Evolutionary conservation across 441 rosid species (phyloP).

Genomic region (Mallotus japonicus): DNA sequence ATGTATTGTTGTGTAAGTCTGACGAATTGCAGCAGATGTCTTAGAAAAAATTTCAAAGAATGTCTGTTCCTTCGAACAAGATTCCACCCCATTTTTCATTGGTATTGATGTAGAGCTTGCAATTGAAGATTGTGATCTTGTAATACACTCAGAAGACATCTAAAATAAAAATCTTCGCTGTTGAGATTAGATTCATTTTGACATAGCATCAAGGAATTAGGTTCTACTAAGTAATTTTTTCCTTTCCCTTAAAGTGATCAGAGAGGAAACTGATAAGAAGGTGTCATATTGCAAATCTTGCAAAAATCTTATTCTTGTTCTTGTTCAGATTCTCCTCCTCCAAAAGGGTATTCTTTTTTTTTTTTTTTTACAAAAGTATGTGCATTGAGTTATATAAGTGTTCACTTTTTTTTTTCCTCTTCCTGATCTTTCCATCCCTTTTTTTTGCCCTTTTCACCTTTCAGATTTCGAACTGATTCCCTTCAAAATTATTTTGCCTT

Average conservation of each 20-base stretch:
- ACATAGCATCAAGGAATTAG: constrained; percentile 40
- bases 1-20: constrained; percentile 27
- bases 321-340: constrained; percentile 36
- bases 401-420: constrained; percentile 27
- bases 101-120: constrained; percentile 32
- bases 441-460: constrained; percentile 7
- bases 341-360: not conserved
- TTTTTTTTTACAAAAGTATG: constrained; percentile 26
- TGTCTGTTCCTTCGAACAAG: constrained; percentile 36
- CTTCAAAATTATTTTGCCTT: constrained; percentile 31
- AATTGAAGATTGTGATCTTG: constrained; percentile 23
- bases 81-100: constrained; percentile 22
- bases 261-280: constrained; percentile 29
- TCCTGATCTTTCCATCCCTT: not conserved
- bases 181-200: constrained; percentile 42
- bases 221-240: constrained; percentile 30
- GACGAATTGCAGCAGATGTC: constrained; percentile 44
- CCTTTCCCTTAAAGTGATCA: constrained; percentile 13
- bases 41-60: constrained; percentile 36
- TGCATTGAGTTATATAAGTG: not conserved
- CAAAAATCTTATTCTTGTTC: constrained; percentile 42
- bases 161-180: constrained; percentile 1
- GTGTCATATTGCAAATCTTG: constrained; percentile 22
- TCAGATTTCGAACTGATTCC: constrained; percentile 11
- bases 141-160: not conserved